Evolutionary conservation across 2,329 filamentous ascomycete species (phyloP), one percentile per base, ranked within the genome.

Genomic region (Curvularia spicifera): DNA sequence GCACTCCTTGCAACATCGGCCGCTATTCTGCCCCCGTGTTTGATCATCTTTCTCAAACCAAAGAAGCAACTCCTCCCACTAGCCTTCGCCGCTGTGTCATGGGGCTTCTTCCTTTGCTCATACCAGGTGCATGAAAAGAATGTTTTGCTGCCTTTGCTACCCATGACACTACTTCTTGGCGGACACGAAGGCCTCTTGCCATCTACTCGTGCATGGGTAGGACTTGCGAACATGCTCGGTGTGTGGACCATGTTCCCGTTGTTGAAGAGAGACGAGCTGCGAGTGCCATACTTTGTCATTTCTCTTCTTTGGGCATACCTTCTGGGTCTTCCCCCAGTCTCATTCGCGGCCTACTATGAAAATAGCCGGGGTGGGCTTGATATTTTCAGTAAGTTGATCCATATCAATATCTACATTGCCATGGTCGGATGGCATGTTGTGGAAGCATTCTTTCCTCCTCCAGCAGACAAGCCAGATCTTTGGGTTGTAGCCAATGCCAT

Each of bases 71-170:
- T 95, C 4, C 79, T 98, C 13, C 93, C 93, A 0, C 84, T 91
- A 35, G 91, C 91, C 0, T 86, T 98, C 57, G 89, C 93, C 1
- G 85, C 90, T 1, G 93, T 91, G 0, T 91, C 93, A 1, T 99
- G 95, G 95, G 94, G 90, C 0, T 99, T 99, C 82, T 99, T 98
- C 76, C 82, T 99, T 15, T 98, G 96, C 80, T 96, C 92, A 69
- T 99, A 96, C 76, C 95, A 99, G 74, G 96, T 99, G 0, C 95
- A 99, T 71, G 95, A 99, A 80, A 99, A 99, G 84, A 97, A 93
- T 65, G 92, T 97, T 0, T 82, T 99, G 5, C 85, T 99, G 2
- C 96, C 95, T 0, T 82, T 99, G 46, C 86, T 98, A 74, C 95
- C 95, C 0, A 97, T 96, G 91, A 98, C 93, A 0, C 79, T 97